Evolutionary conservation across 805 yeast species (phyloP).

Genomic region (Candida qinlingensis): DNA sequence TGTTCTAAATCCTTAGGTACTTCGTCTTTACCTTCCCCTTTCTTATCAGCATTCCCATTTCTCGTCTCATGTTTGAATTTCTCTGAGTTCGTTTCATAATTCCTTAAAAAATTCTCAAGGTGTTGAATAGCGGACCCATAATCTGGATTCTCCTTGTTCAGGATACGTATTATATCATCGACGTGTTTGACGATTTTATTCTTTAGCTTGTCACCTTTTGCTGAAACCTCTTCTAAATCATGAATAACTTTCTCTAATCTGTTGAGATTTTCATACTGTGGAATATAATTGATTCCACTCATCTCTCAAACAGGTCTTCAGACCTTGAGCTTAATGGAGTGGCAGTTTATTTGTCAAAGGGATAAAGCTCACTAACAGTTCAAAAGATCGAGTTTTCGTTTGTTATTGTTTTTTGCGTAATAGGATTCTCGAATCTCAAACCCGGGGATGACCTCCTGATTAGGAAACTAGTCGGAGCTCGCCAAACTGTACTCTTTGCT

Average conservation of each 20-base stretch:
- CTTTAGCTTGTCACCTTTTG: slow-evolving; percentile 8
- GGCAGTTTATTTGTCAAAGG: too few species aligned
- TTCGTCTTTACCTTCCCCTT: neutral
- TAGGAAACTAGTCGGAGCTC: too few species aligned
- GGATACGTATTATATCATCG: slow-evolving; percentile 14
- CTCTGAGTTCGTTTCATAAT: neutral
- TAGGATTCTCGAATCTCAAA: too few species aligned
- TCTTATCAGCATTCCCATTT: neutral
- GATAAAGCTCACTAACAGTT: too few species aligned
- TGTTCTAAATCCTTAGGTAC: neutral
- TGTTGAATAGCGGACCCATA: slow-evolving; percentile 4
- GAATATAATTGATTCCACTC: slow-evolving; percentile 9
- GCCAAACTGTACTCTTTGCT: too few species aligned
- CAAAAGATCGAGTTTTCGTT: too few species aligned
- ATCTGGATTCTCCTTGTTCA: slow-evolving; percentile 12
- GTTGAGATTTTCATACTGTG: slow-evolving; percentile 22
- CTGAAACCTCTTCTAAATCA: slow-evolving; percentile 7
- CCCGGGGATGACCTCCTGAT: too few species aligned
- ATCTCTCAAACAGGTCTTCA: neutral
- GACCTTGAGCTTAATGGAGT: too few species aligned
- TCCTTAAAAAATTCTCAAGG: slow-evolving; percentile 9
- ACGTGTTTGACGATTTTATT: slow-evolving; percentile 11
- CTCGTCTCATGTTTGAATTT: neutral
- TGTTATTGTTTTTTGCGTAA: too few species aligned
- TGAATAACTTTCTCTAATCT: slow-evolving; percentile 13